Base-by-base conservation (phyloP, 2,329 filamentous ascomycete species). In the Thelonectria rubi region DNA sequence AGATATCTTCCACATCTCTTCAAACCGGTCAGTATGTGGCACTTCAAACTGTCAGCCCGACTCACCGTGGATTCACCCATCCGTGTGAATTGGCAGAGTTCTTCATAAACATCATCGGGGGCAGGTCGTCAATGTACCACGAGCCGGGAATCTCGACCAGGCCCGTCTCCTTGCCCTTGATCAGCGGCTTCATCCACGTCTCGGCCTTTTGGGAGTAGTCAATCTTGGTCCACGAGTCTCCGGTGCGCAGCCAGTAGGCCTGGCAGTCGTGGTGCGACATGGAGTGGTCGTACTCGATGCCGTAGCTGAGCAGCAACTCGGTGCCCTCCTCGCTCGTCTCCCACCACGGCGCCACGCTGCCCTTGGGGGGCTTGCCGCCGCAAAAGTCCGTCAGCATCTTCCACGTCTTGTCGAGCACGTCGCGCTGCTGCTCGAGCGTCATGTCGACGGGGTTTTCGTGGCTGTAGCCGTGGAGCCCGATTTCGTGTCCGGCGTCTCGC, bases 321-420 rank as follows among this genome's bases (percentile, higher is more conserved):
- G 86, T 85, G 4, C 88, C 89, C 71, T 92, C 90, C 65, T 86
- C 83, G 61, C 84, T 88, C 0, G 86, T 88, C 72, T 93, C 90
- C 90, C 90, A 93, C 81, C 78, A 93, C 0, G 91, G 91, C 0
- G 90, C 90, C 0, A 93, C 90, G 40, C 84, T 88, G 1, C 91
- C 91, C 1, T 89, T 80, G 0, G 91, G 91, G 1, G 88, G 88
- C 76, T 91, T 92, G 24, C 57, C 57, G 6, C 91, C 88, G 42
- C 69, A 72, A 40, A 94, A 90, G 0, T 89, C 86, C 0, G 87
- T 91, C 34, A 93, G 82, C 75, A 93, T 82, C 20, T 84, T 83
- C 73, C 88, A 92, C 17, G 89, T 92, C 76, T 91, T 91, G 69
- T 91, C 87, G 11, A 94, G 82, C n/a, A 94, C 88, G 55, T 91